These are phyloP conservation scores for Saccharomycodes ludwigii DNA, from an alignment of 805 yeast species.

Conservation along the genomic window DNA sequence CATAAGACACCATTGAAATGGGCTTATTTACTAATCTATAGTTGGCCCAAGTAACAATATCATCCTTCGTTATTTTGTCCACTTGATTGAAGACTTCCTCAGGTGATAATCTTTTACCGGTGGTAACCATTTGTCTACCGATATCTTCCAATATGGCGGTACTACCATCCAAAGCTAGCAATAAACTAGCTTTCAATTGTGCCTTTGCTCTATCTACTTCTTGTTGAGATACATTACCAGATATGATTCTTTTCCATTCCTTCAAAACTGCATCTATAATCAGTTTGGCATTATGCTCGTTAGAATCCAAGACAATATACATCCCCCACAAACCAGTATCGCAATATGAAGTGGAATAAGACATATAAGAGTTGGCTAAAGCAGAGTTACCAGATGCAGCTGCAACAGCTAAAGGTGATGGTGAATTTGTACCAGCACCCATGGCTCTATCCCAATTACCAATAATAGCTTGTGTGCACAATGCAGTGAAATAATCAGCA, in stretches of 20 bases:
- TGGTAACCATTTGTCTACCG: constrained; percentile 92
- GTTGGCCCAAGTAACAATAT: constrained; percentile 81
- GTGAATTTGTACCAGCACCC: constrained; percentile 73
- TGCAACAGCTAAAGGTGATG: constrained; percentile 67
- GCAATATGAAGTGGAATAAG: constrained; percentile 92
- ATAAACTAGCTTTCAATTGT: constrained; percentile 83
- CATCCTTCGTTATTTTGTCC: constrained; percentile 63
- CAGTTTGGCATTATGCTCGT: constrained; percentile 48
- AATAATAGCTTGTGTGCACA: constrained; percentile 91
- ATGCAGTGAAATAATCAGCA: constrained; percentile 87
- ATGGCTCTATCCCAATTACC: constrained; percentile 96
- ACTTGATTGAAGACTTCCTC: constrained; percentile 47
- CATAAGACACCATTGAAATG: constrained; percentile 83
- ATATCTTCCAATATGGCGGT: constrained; percentile 96
- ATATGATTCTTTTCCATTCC: constrained; percentile 82
- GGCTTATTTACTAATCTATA: constrained; percentile 62
- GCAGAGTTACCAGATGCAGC: constrained; percentile 45
- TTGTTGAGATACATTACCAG: constrained; percentile 63
- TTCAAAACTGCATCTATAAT: constrained; percentile 63
- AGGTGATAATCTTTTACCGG: constrained; percentile 50
- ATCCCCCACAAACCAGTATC: constrained; percentile 98
- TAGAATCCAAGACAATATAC: constrained; percentile 72
- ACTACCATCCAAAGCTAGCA: constrained; percentile 84
- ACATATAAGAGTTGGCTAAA: constrained; percentile 88
- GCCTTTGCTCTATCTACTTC: constrained; percentile 93